Percentiles rank a stretch among this genome's conserved stretches.
phyloP scores from a whole-genome alignment of 1,284 basidiomycete species.

The Xanthoconium separans region DNA sequence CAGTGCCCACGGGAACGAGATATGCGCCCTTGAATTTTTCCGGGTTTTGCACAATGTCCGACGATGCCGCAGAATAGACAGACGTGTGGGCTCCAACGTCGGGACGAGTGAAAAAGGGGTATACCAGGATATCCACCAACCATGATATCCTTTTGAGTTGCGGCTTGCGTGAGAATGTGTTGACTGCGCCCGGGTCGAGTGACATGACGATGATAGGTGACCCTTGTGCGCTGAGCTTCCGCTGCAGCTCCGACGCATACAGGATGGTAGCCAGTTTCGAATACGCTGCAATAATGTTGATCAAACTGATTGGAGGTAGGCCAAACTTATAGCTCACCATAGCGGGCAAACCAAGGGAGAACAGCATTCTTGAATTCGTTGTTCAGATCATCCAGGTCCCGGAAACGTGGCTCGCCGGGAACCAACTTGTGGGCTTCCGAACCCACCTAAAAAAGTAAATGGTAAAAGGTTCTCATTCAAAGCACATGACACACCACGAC shows the following conservation, averaged over 20 bases:
- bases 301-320: neutral
- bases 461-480: neutral
- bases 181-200: constrained; percentile 40
- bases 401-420: constrained; percentile 31
- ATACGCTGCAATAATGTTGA: constrained; percentile 25
- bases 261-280: constrained; percentile 44
- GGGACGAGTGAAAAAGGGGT: constrained; percentile 36
- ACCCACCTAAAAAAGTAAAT: constrained; percentile 16
- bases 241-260: constrained; percentile 40
- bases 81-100: constrained; percentile 44
- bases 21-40: constrained; percentile 47
- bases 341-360: constrained; percentile 32
- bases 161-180: constrained; percentile 37
- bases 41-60: constrained; percentile 35
- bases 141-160: constrained; percentile 19
- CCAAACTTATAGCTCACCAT: constrained; percentile 25
- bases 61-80: constrained; percentile 47
- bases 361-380: constrained; percentile 31
- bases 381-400: constrained; percentile 41
- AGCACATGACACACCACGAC: constrained; percentile 39
- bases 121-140: constrained; percentile 28
- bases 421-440: constrained; percentile 24
- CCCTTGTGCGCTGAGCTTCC: constrained; percentile 30
- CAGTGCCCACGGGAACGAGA: constrained; percentile 38
- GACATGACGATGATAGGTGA: constrained; percentile 35